Evolutionary conservation across 2,329 filamentous ascomycete genomes (phyloP), one percentile per base, ranked within the genome.

Genomic region (Penicillium thymicola): DNA sequence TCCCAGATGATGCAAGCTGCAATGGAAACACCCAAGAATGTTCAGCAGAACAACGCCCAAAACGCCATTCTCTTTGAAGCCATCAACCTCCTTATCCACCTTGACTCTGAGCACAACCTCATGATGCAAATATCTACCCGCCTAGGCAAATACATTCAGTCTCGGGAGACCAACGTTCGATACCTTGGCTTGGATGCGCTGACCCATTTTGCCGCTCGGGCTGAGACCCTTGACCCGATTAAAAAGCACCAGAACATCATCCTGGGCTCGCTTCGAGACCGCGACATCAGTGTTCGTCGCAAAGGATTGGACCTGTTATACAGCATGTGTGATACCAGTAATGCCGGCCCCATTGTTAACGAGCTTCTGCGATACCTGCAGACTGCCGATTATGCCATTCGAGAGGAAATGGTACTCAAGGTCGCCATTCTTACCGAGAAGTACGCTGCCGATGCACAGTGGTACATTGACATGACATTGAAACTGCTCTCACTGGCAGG

Each of bases 381-480:
- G 70, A 96, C 91, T 54, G 94, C 94, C 46, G 94, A 99, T 74
- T 99, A 96, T 74, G 93, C 93, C 5, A 97, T 99, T 67, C 86
- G 95, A 61, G 95, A 99, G 77, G 94, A 99, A 75, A 99, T 99
- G 94, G 94, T 97, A 4, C 81, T 99, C 61, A 99, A 99, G 78
- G 96, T 99, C 75, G 94, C 94, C 51, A 99, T 99, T 69, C 76
- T 99, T 62, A 97, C 95, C 0, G 94, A 99, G 73, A 97, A 97
- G 72, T 99, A 99, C 72, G 94, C 94, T 25, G 97, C 92, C 0
- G 94, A 99, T 69, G 90, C 96, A 21, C 93, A 97, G 78, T 99
- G 94, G 94, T 99, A 99, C 74, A 95, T 99, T 60, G 93, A 99
- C 71, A 97, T 97, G 65, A 96, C 94, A 11, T 81, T 99, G 64